These are phyloP conservation scores for Xylariomycetidae sp. DNA, from an alignment of 2,329 filamentous ascomycete species.

Conservation along the genomic window DNA sequence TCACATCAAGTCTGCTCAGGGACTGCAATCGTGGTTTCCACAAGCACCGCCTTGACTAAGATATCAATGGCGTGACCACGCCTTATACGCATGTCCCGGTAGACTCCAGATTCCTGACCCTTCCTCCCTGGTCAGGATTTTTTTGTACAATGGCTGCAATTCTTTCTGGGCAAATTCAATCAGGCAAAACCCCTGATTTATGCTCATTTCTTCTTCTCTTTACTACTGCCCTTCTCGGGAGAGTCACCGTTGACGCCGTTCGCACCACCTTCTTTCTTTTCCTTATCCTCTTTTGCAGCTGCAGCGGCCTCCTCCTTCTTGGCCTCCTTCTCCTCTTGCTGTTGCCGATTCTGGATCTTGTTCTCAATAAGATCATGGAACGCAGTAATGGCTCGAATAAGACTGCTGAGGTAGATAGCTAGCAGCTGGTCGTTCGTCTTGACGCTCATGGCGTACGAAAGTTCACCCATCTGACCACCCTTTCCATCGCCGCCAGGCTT, in stretches of 20 bases:
- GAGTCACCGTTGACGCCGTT: constrained; percentile 53
- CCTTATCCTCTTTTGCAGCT: constrained; percentile 55
- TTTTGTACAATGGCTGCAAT: too few species aligned
- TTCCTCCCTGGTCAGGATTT: too few species aligned
- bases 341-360: constrained; percentile 98
- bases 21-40: too few species aligned
- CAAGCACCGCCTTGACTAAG: too few species aligned
- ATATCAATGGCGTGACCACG: too few species aligned
- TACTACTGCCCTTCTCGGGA: constrained; percentile 33
- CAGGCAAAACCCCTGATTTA: too few species aligned
- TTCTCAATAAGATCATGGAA: constrained; percentile 99
- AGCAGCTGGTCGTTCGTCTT: constrained; percentile 99
- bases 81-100: too few species aligned
- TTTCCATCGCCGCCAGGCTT: constrained; percentile 58
- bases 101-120: too few species aligned
- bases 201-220: constrained; percentile 43
- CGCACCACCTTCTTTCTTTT: constrained; percentile 36
- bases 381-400: constrained; percentile 95
- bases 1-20: too few species aligned
- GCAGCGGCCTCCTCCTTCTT: constrained; percentile 57
- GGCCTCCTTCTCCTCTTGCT: constrained; percentile 90
- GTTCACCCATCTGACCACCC: constrained; percentile 61
- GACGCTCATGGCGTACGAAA: constrained; percentile 94
- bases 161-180: too few species aligned
- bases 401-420: constrained; percentile 93